phyloP scores from a whole-genome alignment of 345 rosid genomes.

The Stellera chamaejasme region DNA sequence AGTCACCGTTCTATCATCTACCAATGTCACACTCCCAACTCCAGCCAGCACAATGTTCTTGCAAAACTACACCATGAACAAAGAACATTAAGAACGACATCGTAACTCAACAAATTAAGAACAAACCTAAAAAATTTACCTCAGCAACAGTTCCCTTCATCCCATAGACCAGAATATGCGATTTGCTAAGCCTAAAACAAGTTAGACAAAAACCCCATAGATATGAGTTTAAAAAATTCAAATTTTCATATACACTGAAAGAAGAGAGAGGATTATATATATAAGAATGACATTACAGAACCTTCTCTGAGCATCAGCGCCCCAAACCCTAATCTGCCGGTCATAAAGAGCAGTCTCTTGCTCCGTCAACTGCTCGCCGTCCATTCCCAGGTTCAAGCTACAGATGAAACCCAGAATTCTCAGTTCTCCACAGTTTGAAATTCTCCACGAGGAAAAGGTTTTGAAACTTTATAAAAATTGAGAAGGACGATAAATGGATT shows the following conservation, averaged over 20 bases:
- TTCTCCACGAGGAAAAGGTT: background rate
- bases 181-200: slow-evolving; percentile 61
- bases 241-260: background rate
- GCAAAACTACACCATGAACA: slow-evolving; percentile 55
- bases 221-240: background rate
- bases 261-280: background rate
- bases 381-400: slow-evolving; percentile 37
- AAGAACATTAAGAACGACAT: background rate
- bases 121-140: slow-evolving; percentile 26
- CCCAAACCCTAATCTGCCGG: slow-evolving; percentile 99
- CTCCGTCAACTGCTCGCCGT: slow-evolving; percentile 90
- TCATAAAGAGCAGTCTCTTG: slow-evolving; percentile 94
- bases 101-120: background rate
- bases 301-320: slow-evolving; percentile 95
- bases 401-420: background rate
- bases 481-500: background rate
- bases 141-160: slow-evolving; percentile 81
- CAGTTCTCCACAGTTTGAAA: background rate
- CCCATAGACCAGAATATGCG: slow-evolving; percentile 73
- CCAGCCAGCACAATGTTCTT: slow-evolving; percentile 95
- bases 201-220: background rate
- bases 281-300: slow-evolving; percentile 9
- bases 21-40: slow-evolving; percentile 76
- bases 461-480: background rate
- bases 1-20: slow-evolving; percentile 62